A percentile compares a stretch with the other conserved stretches of the same genome.
phyloP scores from a whole-genome alignment of 352 stramenopile species.

The Phytopythium sindhum region DNA sequence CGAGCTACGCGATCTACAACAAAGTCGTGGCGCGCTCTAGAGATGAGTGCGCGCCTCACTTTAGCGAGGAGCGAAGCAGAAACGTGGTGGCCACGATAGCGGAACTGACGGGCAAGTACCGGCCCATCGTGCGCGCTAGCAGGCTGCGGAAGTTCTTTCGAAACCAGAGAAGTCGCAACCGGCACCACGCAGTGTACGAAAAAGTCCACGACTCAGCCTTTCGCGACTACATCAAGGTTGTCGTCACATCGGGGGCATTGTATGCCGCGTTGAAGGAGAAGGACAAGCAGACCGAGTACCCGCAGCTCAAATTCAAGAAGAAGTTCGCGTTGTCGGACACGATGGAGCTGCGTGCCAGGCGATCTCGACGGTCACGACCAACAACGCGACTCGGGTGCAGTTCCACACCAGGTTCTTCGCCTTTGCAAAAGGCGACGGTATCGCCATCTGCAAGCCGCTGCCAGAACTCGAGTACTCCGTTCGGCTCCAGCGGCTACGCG shows the following conservation, averaged over 20 bases:
- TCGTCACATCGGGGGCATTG: not conserved
- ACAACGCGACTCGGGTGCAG: not conserved
- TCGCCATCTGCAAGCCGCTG: not conserved
- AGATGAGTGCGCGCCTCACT: slow-evolving; percentile 1
- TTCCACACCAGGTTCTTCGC: not conserved
- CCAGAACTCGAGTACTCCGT: not conserved
- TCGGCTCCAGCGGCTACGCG: slow-evolving; percentile 1
- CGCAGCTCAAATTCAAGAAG: slow-evolving; percentile 13
- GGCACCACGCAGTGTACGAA: not conserved
- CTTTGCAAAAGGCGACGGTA: slow-evolving; percentile 1
- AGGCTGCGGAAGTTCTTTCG: not conserved
- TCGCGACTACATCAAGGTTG: not conserved
- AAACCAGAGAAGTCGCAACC: not conserved
- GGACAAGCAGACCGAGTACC: slow-evolving; percentile 11
- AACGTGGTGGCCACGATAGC: not conserved
- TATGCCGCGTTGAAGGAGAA: not conserved
- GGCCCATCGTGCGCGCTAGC: not conserved
- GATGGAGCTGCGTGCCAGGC: not conserved
- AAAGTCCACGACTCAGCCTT: not conserved
- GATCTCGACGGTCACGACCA: not conserved
- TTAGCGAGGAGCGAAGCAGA: not conserved
- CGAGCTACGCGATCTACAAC: slow-evolving; percentile 9
- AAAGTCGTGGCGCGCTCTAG: not conserved
- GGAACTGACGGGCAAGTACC: not conserved
- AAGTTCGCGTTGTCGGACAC: slow-evolving; percentile 10